Evolutionary conservation across 2,329 filamentous ascomycete genomes (phyloP).

Genomic region (Piedraia hortae): DNA sequence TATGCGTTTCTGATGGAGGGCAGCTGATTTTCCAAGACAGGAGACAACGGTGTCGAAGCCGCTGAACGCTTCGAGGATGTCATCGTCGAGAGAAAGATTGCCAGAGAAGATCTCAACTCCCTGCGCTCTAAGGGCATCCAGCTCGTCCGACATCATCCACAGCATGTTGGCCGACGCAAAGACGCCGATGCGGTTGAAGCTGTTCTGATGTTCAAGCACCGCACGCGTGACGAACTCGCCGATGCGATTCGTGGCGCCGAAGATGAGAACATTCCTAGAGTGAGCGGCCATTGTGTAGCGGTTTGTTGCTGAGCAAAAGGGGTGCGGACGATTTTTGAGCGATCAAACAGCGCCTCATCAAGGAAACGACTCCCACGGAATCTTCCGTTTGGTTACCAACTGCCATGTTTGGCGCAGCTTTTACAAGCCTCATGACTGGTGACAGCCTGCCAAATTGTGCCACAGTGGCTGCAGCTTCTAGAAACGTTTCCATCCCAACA

Average conservation of each 20-base stretch:
- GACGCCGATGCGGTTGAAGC: slow-evolving; percentile 25
- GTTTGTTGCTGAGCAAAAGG: neutral
- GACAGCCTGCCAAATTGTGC: too few relatives aligned
- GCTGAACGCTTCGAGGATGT: slow-evolving; percentile 27
- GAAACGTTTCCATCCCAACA: too few relatives aligned
- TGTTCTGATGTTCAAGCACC: slow-evolving; percentile 19
- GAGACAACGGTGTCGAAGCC: slow-evolving; percentile 37
- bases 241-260: slow-evolving; percentile 26
- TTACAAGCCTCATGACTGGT: too few relatives aligned
- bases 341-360: too few relatives aligned
- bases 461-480: too few relatives aligned
- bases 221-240: slow-evolving; percentile 24
- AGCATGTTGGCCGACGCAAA: slow-evolving; percentile 27
- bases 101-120: slow-evolving; percentile 29
- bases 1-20: slow-evolving; percentile 33
- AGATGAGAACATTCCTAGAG: slow-evolving; percentile 21
- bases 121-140: slow-evolving; percentile 20
- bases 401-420: too few relatives aligned
- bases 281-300: slow-evolving; percentile 3
- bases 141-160: slow-evolving; percentile 21
- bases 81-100: slow-evolving; percentile 23
- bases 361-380: too few relatives aligned
- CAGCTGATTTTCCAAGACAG: slow-evolving; percentile 33
- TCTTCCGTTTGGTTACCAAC: too few relatives aligned
- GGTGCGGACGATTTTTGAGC: too few relatives aligned